A percentile compares a stretch with the other conserved stretches of the same genome.
phyloP scores from a whole-genome alignment of 768 basidiomycete species.

The Termitomyces sp. region DNA sequence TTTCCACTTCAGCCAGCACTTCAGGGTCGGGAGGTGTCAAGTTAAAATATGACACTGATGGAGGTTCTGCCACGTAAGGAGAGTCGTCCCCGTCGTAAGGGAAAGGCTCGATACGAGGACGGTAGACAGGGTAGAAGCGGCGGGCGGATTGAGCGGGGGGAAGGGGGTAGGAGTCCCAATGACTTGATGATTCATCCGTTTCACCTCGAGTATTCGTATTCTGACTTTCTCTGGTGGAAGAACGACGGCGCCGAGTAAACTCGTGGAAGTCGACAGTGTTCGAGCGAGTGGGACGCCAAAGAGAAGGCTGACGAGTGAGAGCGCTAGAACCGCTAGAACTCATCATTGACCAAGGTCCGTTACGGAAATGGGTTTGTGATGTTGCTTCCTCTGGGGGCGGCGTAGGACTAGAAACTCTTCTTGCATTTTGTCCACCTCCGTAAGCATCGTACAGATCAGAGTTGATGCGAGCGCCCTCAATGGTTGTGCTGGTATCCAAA shows the following conservation, averaged over 20 bases:
- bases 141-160: constrained; percentile 26
- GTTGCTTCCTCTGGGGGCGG: constrained; percentile 28
- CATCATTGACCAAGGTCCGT: constrained; percentile 27
- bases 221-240: constrained; percentile 33
- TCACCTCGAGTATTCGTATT: constrained; percentile 21
- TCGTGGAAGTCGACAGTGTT: constrained; percentile 67
- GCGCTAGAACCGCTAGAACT: constrained; percentile 18
- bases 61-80: constrained; percentile 9
- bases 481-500: constrained; percentile 29
- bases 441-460: constrained; percentile 65
- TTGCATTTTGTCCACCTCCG: constrained; percentile 15
- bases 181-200: constrained; percentile 21
- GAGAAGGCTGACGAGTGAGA: constrained; percentile 51
- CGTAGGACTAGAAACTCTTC: constrained; percentile 23
- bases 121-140: constrained; percentile 54
- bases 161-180: constrained; percentile 19
- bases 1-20: constrained; percentile 19
- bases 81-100: constrained; percentile 7
- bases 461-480: constrained; percentile 54
- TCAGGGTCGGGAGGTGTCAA: constrained; percentile 18
- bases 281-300: constrained; percentile 51
- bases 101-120: constrained; percentile 34
- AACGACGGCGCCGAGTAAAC: constrained; percentile 61
- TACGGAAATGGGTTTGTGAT: constrained; percentile 15
- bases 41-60: constrained; percentile 18